These are phyloP conservation scores for Neospermospora avenae DNA, from an alignment of 2,329 filamentous ascomycete genomes.

Conservation along the genomic window DNA sequence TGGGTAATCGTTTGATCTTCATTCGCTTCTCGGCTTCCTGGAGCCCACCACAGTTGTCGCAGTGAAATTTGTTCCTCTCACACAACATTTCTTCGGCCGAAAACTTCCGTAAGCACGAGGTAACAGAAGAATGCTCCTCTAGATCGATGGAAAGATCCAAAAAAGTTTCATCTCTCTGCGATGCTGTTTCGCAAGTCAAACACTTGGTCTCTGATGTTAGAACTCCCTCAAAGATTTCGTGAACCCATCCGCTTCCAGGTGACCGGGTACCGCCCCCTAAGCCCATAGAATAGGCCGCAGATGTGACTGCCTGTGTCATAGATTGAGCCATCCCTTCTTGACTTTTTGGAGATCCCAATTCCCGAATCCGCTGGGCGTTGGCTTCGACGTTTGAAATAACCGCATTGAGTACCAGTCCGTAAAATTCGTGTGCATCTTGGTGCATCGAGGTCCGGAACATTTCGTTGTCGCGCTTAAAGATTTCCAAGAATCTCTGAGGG, in stretches of 20 bases:
- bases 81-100: slow-evolving; percentile 98
- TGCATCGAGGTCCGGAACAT: slow-evolving; percentile 98
- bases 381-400: slow-evolving; percentile 91
- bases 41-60: slow-evolving; percentile 91
- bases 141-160: slow-evolving; percentile 94
- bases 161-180: slow-evolving; percentile 93
- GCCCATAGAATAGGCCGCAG: slow-evolving; percentile 40
- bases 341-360: slow-evolving; percentile 42
- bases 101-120: slow-evolving; percentile 91
- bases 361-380: slow-evolving; percentile 66
- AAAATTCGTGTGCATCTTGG: slow-evolving; percentile 96
- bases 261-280: slow-evolving; percentile 45
- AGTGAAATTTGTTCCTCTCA: slow-evolving; percentile 98
- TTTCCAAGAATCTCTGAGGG: slow-evolving; percentile 88
- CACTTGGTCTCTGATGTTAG: slow-evolving; percentile 96
- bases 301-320: slow-evolving; percentile 44
- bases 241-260: slow-evolving; percentile 81
- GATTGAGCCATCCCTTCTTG: slow-evolving; percentile 49
- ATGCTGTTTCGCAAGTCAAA: slow-evolving; percentile 92
- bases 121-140: slow-evolving; percentile 93
- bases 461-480: slow-evolving; percentile 90
- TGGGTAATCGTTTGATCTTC: slow-evolving; percentile 95
- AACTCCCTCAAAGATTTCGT: slow-evolving; percentile 93
- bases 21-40: slow-evolving; percentile 98
- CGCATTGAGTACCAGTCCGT: slow-evolving; percentile 92